Evolutionary conservation across 2,329 filamentous ascomycete species (phyloP), one percentile per base, ranked within the genome.

Genomic region (Pezicula neosporulosa): DNA sequence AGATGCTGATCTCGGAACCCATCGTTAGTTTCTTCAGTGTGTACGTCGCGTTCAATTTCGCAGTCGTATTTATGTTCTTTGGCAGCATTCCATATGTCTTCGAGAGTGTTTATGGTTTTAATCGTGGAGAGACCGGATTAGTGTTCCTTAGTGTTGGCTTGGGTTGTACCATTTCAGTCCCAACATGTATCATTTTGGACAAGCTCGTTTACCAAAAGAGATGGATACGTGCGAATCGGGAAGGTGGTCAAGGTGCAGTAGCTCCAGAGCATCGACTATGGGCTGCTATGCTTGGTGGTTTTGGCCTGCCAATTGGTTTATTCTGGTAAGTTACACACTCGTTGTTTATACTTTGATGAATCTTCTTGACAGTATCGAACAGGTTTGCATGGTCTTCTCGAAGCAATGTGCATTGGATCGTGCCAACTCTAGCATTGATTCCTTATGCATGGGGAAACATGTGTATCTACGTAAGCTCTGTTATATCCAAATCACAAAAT

Each of bases 1-100:
- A 76, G 42, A 83, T 88, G 73, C 71, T 87, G 7, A 61, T 82
- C 38, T 77, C 77, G 1, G 84, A 87, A 57, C 82, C 83, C 2
- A 84, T 87, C 36, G 77, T 86, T 2, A 75, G 77, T 10, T 80
- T 83, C 49, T 65, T 75, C 36, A 75, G 72, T 39, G 59, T 81
- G 0, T 81, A 81, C 57, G 70, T 75, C 0, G 67, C 77, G 0
- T 75, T 73, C 58, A 72, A 75, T 48, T 81, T 81, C 49, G 77
- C 73, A 4, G 76, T 77, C 0, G 66, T 81, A 1, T 81, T 77
- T 54, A 73, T 67, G 42, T 80, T 80, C 67, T 80, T 81, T 56
- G 74, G 73, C 1, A 72, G 70, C 0, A 73, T 80, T 0, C 76
- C 77, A 0, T 78, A 72, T 52, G 71, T 75, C 0, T 80, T 80